Evolutionary conservation across 1,139 yeast species (phyloP), one percentile per base, ranked within the genome.

Genomic region (Suhomyces panamericanus): DNA sequence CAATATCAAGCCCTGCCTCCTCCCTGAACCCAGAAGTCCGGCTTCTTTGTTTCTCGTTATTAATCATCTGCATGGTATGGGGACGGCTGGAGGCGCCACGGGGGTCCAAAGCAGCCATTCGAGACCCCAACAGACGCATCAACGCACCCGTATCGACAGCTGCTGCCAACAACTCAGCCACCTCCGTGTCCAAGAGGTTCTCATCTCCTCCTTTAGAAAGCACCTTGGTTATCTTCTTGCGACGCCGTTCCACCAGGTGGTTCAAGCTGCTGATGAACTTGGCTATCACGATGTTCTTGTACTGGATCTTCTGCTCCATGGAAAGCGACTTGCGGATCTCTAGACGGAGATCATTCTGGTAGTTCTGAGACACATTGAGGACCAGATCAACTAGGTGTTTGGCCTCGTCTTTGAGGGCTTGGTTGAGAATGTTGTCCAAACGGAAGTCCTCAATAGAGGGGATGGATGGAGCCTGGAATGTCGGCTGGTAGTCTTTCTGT

Each of bases 381-480:
- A 77, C 51, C 16, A 75, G 60, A 12, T 63, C 61, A 0, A 62
- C 56, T 22, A 74, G 68, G 32, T 66, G 69, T 10, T 62, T 60
- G 6, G 73, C 54, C 43, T 74, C 75, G 8, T 52, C 53, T 13
- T 53, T 51, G 4, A 75, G 53, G 1, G 63, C 63, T n/a, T 60
- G 58, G 20, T 56, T 48, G 16, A 76, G 53, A 17, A 78, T 71
- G 41, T 59, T 58, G 44, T 65, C 68, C 16, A 78, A 56, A 39
- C 64, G 63, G 56, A 78, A 77, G 33, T 63, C 57, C 11, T 71
- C 74, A 5, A 73, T 56, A 2, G 70, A 38, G 10, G 78, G 77
- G 15, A 74, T 53, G 40, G 39, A n/a, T 14, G 16, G 43, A 8
- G 36, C 45, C 15, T 41, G 42, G 39, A 58, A 48, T 24, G 47